These are phyloP conservation scores for Linum lewisii DNA, from an alignment of 345 rosid species.

Conservation along the genomic window DNA sequence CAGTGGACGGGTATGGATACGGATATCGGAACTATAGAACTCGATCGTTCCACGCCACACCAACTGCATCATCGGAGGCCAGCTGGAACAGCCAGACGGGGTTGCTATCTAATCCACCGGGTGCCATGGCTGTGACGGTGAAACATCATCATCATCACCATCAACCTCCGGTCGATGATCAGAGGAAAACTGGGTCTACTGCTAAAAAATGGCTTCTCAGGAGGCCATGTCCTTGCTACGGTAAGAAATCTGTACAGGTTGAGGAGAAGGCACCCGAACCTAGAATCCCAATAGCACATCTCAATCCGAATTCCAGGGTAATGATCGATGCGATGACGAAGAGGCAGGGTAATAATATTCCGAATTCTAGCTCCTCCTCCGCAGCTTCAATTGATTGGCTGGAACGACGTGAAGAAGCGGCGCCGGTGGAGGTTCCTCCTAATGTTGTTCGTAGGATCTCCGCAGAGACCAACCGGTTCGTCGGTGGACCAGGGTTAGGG, in stretches of 20 bases:
- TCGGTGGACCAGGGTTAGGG: constrained; percentile 9
- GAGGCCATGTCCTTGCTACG: constrained; percentile 57
- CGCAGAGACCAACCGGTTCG: constrained; percentile 18
- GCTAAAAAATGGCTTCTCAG: constrained; percentile 42
- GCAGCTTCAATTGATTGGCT: constrained; percentile 15
- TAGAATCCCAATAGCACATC: constrained; percentile 18
- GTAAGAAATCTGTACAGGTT: constrained; percentile 53
- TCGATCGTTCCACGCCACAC: constrained; percentile 43
- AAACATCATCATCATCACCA: constrained; percentile 11
- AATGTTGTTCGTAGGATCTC: constrained; percentile 16
- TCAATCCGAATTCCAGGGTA: background rate
- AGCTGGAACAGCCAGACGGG: constrained; percentile 94
- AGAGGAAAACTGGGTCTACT: constrained; percentile 17
- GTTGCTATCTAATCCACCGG: constrained; percentile 49
- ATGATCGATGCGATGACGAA: background rate
- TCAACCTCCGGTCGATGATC: background rate
- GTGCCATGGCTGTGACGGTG: constrained; percentile 34
- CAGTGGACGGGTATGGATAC: constrained; percentile 33
- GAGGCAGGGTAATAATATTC: constrained; percentile 1
- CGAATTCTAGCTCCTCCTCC: background rate
- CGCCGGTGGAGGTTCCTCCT: constrained; percentile 1
- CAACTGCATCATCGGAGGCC: constrained; percentile 73
- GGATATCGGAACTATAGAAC: constrained; percentile 20
- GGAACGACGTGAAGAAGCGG: constrained; percentile 3
- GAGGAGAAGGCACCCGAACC: constrained; percentile 34